Base-by-base conservation (phyloP, 2,329 filamentous ascomycete genomes). In the Aschersonia sp. region DNA sequence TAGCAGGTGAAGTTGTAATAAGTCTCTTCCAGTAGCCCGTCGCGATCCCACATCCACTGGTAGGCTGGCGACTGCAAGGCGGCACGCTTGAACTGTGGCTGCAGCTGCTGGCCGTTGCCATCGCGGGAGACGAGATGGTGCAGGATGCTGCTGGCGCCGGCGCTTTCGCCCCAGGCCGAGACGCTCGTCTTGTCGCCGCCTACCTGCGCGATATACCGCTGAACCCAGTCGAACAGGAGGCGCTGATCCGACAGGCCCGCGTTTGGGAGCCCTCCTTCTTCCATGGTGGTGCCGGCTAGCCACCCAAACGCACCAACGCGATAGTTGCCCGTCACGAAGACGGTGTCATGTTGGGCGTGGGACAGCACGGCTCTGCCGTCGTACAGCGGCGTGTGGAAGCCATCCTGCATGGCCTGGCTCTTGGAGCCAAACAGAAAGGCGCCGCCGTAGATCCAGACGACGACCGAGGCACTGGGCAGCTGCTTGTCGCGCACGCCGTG, bases 101-200 rank as follows among this genome's bases (percentile, higher is more conserved):
- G 61, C 12, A 62, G 56, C 5, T 56, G 60, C 22, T 22, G 22
- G 22, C 22, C 22, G 22, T 22, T 22, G 2, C 71, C 71, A 1
- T 67, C 65, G 30, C 68, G 57, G 0, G 65, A 64, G n/a, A 68
- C 64, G 7, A 75, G 58, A 46, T 75, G 72, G 47, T 75, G 70
- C 45, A 73, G 53, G 46, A 76, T 68, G 5, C 68, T 72, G 1
- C 68, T 66, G 1, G 69, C 73, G 1, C 73, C 72, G 0, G 72
- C 71, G 7, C 68, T 73, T 52, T 74, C 68, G 2, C 72, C 73
- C 62, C 69, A 69, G 5, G 69, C 70, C 1, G 67, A 73, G 5
- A 76, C 69, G 4, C 60, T 53, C 4, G 56, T 58, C 5, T 64
- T 61, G 49, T 75, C 68, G n/a, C 73, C 73, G 7, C 69, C 68